Percentiles rank a stretch among this genome's conserved stretches.
Conservation (phyloP, 2,329 filamentous ascomycete species). For the Aspergillus tubingensis region DNA sequence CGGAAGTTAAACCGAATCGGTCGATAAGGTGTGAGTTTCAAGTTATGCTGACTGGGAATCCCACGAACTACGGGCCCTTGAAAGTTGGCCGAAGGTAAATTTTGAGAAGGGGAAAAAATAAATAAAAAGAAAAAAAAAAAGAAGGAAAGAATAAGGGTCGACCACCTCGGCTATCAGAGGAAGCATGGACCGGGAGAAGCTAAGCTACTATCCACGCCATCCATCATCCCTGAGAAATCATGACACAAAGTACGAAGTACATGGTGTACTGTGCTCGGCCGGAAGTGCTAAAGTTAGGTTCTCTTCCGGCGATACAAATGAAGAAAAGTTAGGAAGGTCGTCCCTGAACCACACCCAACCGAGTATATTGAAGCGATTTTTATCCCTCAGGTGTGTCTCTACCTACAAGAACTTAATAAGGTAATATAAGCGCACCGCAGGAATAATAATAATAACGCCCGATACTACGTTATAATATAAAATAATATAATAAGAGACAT, state of each 20-base stretch:
- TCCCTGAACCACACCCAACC: not conserved
- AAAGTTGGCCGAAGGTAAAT: not conserved
- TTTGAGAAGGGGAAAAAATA: too few species aligned
- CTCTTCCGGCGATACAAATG: not conserved
- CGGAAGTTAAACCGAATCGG: slow-evolving; percentile 1
- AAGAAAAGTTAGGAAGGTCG: not conserved
- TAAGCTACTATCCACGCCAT: too few species aligned
- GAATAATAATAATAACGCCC: too few species aligned
- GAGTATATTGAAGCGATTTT: not conserved
- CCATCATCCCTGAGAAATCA: too few species aligned
- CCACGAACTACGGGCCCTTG: slow-evolving; percentile 1
- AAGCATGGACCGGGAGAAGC: not conserved
- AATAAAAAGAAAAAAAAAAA: too few species aligned
- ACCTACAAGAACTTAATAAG: too few species aligned
- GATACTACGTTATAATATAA: too few species aligned
- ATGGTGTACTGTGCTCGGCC: not conserved
- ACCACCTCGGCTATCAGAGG: slow-evolving; percentile 10
- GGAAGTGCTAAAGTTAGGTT: not conserved
- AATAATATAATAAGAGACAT: too few species aligned
- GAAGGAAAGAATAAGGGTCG: not conserved
- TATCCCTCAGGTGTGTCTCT: not conserved
- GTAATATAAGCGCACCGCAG: too few species aligned
- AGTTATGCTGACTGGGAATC: not conserved
- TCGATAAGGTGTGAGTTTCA: slow-evolving; percentile 1
- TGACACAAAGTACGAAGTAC: not conserved